Evolutionary conservation across 2,329 filamentous ascomycete species (phyloP), one percentile per base, ranked within the genome.

Genomic region (Ambrosiella cleistominuta): DNA sequence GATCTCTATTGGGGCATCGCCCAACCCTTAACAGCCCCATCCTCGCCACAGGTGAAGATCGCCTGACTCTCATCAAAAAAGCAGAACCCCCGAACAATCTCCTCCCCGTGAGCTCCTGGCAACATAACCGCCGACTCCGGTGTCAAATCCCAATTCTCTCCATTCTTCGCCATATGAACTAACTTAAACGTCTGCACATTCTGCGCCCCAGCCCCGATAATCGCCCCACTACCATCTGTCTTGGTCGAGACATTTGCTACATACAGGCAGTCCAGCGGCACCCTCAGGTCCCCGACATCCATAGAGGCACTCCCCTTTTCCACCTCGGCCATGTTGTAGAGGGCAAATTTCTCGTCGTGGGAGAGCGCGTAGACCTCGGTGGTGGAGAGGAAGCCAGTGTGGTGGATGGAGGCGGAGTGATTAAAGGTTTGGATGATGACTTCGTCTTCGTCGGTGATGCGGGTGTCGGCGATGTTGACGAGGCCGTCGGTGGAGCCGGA

Each of bases 401-500:
- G 83, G 67, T 88, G 85, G 62, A 91, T 79, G 0, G 85, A 87
- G 39, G 82, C 80, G 42, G 79, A 77, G 66, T 87, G 85, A 68
- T 91, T 91, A 67, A 90, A 82, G 11, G 88, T 86, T 69, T 88
- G 85, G 60, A 85, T 74, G 17, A 89, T 72, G 0, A 86, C 82
- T 52, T 91, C 86, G 66, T 91, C 86, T 69, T 91, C 86, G 63
- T 87, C 83, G 15, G 74, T 70, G 60, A 86, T 76, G 53, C 76
- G 75, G 15, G 80, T 84, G 70, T 93, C 83, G 69, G 85, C 87
- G 51, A 91, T 73, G 65, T 86, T 89, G 64, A 91, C 77, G 1
- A 91, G 77, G 6, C 86, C 86, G 68, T 93, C 87, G 12, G 86
- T 91, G 42, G 85, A 88, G 49, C 85, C 85, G 1, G 85, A 88